A percentile compares a stretch with the other conserved stretches of the same genome.
phyloP scores from a whole-genome alignment of 768 basidiomycete species.

The Hypholoma fasciculare region DNA sequence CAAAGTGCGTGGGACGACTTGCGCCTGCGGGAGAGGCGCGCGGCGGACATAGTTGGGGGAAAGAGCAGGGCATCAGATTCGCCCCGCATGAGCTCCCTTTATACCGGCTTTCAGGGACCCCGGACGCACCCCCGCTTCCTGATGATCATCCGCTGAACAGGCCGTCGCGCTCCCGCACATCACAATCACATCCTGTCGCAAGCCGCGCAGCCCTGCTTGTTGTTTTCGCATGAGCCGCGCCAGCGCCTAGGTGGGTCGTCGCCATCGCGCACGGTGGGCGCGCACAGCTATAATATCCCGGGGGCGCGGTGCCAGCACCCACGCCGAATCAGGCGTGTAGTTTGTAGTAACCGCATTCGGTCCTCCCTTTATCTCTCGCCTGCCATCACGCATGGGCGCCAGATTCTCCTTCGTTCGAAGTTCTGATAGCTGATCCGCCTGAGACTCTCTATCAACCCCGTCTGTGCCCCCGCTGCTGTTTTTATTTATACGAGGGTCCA shows the following conservation, averaged over 20 bases:
- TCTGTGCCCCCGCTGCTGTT: no score
- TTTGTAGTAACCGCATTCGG: neutral
- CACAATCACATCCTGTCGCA: neutral
- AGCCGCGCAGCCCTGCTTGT: neutral
- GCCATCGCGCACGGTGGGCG: neutral
- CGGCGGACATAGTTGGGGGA: conserved; percentile 1
- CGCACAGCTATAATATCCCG: neutral
- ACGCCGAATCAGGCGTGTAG: neutral
- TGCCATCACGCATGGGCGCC: neutral
- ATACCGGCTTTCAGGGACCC: neutral
- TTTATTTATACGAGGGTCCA: no score
- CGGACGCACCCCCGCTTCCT: neutral
- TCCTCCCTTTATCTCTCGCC: neutral
- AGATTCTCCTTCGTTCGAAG: neutral
- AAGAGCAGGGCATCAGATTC: neutral
- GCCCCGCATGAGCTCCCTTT: neutral
- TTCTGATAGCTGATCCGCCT: no score
- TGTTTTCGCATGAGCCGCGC: neutral
- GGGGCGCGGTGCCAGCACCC: neutral
- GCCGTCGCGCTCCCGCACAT: neutral
- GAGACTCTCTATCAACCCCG: no score
- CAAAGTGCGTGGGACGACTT: conserved; percentile 7
- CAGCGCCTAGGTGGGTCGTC: neutral
- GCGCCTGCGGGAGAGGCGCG: conserved; percentile 7
- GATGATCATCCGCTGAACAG: neutral